phyloP scores from a whole-genome alignment of 2,329 filamentous ascomycete species.

The Curvularia sp. region DNA sequence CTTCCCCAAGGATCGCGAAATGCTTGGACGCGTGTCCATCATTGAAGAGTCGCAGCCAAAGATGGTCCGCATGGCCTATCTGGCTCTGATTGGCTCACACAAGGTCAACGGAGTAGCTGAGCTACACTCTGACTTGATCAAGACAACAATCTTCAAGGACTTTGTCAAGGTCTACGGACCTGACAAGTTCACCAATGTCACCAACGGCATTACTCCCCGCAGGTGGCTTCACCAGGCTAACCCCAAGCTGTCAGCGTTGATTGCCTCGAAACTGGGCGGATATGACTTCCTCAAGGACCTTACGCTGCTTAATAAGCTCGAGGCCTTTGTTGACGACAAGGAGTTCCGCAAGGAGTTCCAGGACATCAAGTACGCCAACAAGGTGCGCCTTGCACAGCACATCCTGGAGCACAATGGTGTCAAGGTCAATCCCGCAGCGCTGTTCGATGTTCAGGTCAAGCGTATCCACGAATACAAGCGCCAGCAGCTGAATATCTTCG shows the following conservation, averaged over 20 bases:
- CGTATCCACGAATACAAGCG: slow-evolving; percentile 99
- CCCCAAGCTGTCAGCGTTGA: slow-evolving; percentile 87
- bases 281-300: slow-evolving; percentile 89
- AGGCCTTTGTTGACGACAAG: slow-evolving; percentile 83
- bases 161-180: slow-evolving; percentile 94
- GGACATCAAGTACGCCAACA: slow-evolving; percentile 96
- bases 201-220: slow-evolving; percentile 95
- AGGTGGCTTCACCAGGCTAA: slow-evolving; percentile 98
- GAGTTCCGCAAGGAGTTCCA: slow-evolving; percentile 93
- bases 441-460: slow-evolving; percentile 99
- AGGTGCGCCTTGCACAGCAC: slow-evolving; percentile 87
- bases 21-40: slow-evolving; percentile 88
- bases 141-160: slow-evolving; percentile 99
- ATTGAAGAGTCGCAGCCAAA: slow-evolving; percentile 97
- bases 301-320: slow-evolving; percentile 83
- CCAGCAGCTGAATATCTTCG: slow-evolving; percentile 98
- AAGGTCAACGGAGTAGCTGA: slow-evolving; percentile 99
- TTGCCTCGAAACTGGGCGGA: slow-evolving; percentile 85
- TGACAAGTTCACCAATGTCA: slow-evolving; percentile 98
- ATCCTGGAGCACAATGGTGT: slow-evolving; percentile 84
- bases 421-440: slow-evolving; percentile 81
- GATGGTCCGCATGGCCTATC: slow-evolving; percentile 96
- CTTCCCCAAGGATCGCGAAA: slow-evolving; percentile 87
- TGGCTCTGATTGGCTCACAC: slow-evolving; percentile 96
- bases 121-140: slow-evolving; percentile 95